Conservation (phyloP, 768 basidiomycete species). For the Omphalotus guepiniiformis region DNA sequence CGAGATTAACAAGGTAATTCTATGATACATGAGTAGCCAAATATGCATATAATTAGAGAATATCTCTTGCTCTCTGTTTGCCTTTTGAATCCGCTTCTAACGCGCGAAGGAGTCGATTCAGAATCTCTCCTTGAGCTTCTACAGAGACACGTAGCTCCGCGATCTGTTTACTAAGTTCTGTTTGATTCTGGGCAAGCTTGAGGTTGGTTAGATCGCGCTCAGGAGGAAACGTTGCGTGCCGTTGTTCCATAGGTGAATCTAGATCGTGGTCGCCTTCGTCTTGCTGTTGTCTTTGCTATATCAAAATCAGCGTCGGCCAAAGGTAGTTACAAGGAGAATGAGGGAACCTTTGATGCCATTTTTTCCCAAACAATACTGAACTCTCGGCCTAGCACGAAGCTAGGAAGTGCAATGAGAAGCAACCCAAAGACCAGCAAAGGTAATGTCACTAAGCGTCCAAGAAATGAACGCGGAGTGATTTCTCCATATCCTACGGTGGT, state of each 20-base stretch:
- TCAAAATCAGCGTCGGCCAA: not conserved
- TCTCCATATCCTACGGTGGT: constrained; percentile 92
- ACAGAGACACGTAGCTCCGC: constrained; percentile 48
- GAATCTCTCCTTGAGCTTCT: constrained; percentile 55
- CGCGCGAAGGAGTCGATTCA: constrained; percentile 33
- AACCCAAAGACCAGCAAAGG: constrained; percentile 87
- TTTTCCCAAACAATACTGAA: constrained; percentile 89
- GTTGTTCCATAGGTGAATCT: constrained; percentile 7
- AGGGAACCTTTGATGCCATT: constrained; percentile 54
- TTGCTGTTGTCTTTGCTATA: not conserved
- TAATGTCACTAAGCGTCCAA: constrained; percentile 83
- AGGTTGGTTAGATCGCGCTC: constrained; percentile 47
- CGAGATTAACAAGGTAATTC: too few relatives aligned
- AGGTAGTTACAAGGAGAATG: not conserved
- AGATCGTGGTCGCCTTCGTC: constrained; percentile 5
- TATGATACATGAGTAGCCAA: too few relatives aligned
- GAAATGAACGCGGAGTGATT: constrained; percentile 81
- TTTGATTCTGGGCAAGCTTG: constrained; percentile 63
- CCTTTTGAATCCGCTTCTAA: constrained; percentile 19
- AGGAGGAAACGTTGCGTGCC: constrained; percentile 2
- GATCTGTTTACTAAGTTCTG: constrained; percentile 63
- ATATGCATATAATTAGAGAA: too few relatives aligned
- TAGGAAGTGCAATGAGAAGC: constrained; percentile 84
- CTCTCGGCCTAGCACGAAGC: constrained; percentile 88
- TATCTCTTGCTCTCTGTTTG: constrained; percentile 5